phyloP scores from a whole-genome alignment of 108 stramenopile genomes.

The Nitzschia palea region DNA sequence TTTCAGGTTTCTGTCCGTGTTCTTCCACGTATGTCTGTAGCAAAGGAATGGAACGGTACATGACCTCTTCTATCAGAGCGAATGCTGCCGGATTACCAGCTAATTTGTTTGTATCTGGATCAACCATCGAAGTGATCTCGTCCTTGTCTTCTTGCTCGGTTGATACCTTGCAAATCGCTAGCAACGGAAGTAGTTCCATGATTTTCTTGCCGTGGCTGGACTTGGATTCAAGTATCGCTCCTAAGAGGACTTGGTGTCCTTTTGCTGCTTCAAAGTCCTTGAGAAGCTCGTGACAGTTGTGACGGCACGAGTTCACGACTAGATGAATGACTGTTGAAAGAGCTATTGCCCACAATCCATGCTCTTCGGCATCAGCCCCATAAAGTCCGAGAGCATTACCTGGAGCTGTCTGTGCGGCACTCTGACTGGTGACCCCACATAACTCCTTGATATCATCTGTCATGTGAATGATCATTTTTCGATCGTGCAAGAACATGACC shows the following conservation, averaged over 20 bases:
- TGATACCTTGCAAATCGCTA: conserved; percentile 62
- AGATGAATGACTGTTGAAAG: conserved; percentile 76
- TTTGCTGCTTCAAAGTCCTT: conserved; percentile 89
- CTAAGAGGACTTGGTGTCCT: conserved; percentile 81
- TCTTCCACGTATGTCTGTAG: conserved; percentile 50
- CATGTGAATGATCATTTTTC: conserved; percentile 93
- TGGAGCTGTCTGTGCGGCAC: neutral
- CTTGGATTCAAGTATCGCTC: conserved; percentile 72
- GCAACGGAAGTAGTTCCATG: conserved; percentile 70
- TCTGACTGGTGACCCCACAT: conserved; percentile 37
- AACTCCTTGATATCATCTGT: conserved; percentile 93
- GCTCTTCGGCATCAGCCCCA: conserved; percentile 78
- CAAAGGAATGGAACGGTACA: conserved; percentile 68
- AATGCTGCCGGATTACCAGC: conserved; percentile 64
- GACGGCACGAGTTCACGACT: conserved; percentile 69
- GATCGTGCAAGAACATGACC: conserved; percentile 91
- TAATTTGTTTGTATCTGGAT: conserved; percentile 39
- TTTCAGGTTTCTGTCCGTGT: conserved; percentile 53
- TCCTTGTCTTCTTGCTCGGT: conserved; percentile 30
- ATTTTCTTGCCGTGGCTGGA: conserved; percentile 67
- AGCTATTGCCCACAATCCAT: conserved; percentile 86
- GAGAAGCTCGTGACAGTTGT: conserved; percentile 73
- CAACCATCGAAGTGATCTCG: conserved; percentile 7
- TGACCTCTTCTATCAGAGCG: conserved; percentile 76
- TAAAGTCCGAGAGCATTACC: conserved; percentile 51